Evolutionary conservation across 2,329 filamentous ascomycete genomes (phyloP).

Genomic region (Colletotrichum orchidophilum): DNA sequence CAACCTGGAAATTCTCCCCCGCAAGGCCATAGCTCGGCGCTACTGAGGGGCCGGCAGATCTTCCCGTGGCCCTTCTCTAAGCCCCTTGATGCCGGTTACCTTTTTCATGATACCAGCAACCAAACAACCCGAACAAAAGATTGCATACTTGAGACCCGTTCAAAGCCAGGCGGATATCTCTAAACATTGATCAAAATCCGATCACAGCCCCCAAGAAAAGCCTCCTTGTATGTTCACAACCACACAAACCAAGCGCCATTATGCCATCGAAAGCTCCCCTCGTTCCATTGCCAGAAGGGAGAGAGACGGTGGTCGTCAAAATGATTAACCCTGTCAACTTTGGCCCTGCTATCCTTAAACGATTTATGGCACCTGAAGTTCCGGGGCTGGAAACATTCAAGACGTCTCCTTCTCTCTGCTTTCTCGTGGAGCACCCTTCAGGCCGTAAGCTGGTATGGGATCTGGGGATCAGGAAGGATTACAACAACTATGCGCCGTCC

Average conservation of each 20-base stretch:
- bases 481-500: background rate
- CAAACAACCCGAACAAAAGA: background rate
- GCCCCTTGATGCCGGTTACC: background rate
- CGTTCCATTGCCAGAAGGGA: slow-evolving; percentile 32
- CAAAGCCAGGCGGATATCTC: background rate
- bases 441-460: slow-evolving; percentile 43
- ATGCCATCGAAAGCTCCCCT: background rate
- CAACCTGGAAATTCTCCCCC: background rate
- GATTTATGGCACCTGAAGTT: slow-evolving; percentile 50
- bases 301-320: slow-evolving; percentile 38
- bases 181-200: background rate
- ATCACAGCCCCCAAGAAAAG: too few relatives aligned
- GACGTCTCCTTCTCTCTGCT: slow-evolving; percentile 41
- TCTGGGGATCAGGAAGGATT: slow-evolving; percentile 28
- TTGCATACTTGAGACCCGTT: background rate
- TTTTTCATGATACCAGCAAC: background rate
- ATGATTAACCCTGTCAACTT: slow-evolving; percentile 51
- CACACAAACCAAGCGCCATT: background rate
- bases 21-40: background rate
- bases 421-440: slow-evolving; percentile 41
- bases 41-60: background rate
- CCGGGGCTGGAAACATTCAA: slow-evolving; percentile 45
- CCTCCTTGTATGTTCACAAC: background rate
- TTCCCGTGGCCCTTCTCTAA: background rate
- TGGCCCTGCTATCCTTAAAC: slow-evolving; percentile 47